Conservation (phyloP, 2,329 filamentous ascomycete species). For the Arthrobotrys conoides region DNA sequence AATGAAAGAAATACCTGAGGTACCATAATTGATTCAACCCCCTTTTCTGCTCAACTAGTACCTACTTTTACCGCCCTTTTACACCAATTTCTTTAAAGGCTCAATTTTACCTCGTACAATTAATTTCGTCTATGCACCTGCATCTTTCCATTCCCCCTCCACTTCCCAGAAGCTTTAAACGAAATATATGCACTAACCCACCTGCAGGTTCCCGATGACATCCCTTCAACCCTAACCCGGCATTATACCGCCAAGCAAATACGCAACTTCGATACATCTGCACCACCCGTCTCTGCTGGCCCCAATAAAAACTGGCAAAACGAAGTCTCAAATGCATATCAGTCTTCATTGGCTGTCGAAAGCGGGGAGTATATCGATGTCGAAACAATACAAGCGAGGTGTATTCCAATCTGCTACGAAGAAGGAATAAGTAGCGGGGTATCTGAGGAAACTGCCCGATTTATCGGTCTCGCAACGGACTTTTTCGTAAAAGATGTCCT, state of each 20-base stretch:
- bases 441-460: constrained; percentile 74
- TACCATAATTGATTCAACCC: constrained; percentile 7
- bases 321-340: constrained; percentile 77
- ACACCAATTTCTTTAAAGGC: constrained; percentile 1
- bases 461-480: constrained; percentile 77
- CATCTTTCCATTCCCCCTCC: constrained; percentile 25
- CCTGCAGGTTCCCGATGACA: constrained; percentile 60
- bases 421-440: constrained; percentile 75
- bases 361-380: constrained; percentile 79
- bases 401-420: constrained; percentile 79
- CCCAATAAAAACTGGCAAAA: constrained; percentile 73
- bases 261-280: constrained; percentile 49
- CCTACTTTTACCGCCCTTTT: not conserved
- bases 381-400: constrained; percentile 75
- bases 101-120: constrained; percentile 13
- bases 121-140: constrained; percentile 39
- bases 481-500: constrained; percentile 78
- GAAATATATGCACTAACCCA: constrained; percentile 4
- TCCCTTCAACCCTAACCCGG: constrained; percentile 52
- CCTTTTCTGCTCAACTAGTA: not conserved
- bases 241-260: constrained; percentile 60
- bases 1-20: constrained; percentile 75
- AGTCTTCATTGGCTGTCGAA: constrained; percentile 75
- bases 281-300: constrained; percentile 54
- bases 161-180: constrained; percentile 4